Evolutionary conservation across 352 stramenopile genomes (phyloP).

Genomic region (Globisporangium orthogonon): DNA sequence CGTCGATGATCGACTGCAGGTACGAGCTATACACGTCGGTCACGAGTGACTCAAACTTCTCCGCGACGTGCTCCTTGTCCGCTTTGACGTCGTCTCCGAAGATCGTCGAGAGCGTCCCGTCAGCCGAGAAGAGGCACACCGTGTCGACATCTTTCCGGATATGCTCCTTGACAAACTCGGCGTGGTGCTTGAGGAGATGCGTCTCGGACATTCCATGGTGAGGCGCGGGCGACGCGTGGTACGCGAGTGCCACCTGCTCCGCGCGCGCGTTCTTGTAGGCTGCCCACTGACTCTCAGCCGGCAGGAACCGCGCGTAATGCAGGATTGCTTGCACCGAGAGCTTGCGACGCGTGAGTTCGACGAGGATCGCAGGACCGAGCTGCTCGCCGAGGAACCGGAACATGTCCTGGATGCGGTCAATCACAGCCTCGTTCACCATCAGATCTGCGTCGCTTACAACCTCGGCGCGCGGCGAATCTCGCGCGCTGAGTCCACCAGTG

Average conservation of each 20-base stretch:
- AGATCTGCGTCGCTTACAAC: background rate
- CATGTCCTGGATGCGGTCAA: conserved; percentile 68
- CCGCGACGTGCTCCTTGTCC: conserved; percentile 39
- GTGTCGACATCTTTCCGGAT: conserved; percentile 68
- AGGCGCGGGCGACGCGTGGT: conserved; percentile 6
- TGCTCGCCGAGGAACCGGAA: conserved; percentile 51
- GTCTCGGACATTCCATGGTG: background rate
- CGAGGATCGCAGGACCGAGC: conserved; percentile 37
- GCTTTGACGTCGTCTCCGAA: conserved; percentile 51
- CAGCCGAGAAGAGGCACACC: conserved; percentile 54
- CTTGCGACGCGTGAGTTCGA: conserved; percentile 45
- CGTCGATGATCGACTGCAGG: conserved; percentile 37
- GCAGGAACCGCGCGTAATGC: conserved; percentile 64
- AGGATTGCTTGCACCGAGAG: conserved; percentile 46
- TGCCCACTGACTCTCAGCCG: conserved; percentile 50
- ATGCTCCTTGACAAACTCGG: conserved; percentile 71
- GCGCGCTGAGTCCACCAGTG: background rate
- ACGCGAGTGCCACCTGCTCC: conserved; percentile 47
- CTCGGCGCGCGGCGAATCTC: background rate
- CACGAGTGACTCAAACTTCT: conserved; percentile 62
- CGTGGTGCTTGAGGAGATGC: conserved; percentile 41
- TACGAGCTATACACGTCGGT: conserved; percentile 53
- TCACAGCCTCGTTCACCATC: conserved; percentile 25
- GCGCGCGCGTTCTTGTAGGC: conserved; percentile 55
- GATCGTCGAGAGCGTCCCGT: conserved; percentile 64